Evolutionary conservation across 2,329 filamentous ascomycete species (phyloP).

Genomic region (Stagonosporopsis cucurbitacearum): DNA sequence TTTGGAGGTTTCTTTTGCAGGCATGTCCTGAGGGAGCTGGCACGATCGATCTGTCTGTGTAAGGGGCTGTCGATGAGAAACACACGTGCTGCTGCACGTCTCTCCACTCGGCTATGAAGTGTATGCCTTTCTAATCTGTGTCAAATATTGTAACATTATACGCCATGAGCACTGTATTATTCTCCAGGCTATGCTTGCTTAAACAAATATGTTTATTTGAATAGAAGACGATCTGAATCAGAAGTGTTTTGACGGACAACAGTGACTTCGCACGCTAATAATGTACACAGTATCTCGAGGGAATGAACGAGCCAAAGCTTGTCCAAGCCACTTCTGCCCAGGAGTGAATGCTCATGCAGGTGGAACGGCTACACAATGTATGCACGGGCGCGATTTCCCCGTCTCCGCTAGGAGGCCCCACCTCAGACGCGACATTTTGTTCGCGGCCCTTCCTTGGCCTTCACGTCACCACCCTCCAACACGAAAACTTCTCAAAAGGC

Average conservation of each 20-base stretch:
- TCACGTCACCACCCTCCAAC: constrained; percentile 14
- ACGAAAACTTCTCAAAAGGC: constrained; percentile 4
- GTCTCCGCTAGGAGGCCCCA: constrained; percentile 13
- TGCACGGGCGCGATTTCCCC: constrained; percentile 11
- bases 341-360: not conserved
- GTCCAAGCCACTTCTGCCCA: not conserved
- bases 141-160: constrained; percentile 29
- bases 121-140: constrained; percentile 14
- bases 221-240: not conserved
- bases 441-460: constrained; percentile 10
- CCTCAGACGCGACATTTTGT: constrained; percentile 24
- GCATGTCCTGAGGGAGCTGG: constrained; percentile 13
- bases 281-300: no score
- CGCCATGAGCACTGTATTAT: constrained; percentile 4
- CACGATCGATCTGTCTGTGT: constrained; percentile 8
- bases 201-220: not conserved
- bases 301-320: not conserved
- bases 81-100: constrained; percentile 5
- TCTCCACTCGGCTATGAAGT: constrained; percentile 29
- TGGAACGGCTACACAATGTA: not conserved
- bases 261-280: not conserved
- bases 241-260: not conserved
- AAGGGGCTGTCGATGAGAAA: not conserved
- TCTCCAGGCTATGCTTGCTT: not conserved
- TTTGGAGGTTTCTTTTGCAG: constrained; percentile 16